Evolutionary conservation across 768 basidiomycete species (phyloP).

Genomic region (Naganishia antarctica): DNA sequence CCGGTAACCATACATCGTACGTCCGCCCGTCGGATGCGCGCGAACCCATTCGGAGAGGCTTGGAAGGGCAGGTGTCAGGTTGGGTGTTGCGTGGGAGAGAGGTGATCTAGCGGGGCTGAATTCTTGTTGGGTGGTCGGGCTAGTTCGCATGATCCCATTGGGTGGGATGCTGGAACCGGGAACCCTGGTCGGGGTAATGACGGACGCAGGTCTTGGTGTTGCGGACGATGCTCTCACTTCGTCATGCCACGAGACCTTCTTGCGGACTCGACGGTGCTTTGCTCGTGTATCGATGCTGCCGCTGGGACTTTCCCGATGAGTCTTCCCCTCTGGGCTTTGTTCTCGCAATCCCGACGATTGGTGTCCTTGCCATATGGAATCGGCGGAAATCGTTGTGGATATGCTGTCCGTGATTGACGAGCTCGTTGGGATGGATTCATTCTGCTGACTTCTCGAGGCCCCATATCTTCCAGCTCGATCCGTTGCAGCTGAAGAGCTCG

Average conservation of each 20-base stretch:
- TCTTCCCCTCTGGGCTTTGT: neutral
- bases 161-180: neutral
- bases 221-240: neutral
- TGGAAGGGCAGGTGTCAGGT: slow-evolving; percentile 3
- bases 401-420: slow-evolving; percentile 3
- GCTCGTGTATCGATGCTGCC: neutral
- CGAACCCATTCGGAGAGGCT: slow-evolving; percentile 1
- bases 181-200: neutral
- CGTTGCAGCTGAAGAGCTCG: neutral
- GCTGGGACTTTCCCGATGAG: neutral
- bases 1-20: neutral
- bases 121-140: neutral
- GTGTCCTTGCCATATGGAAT: neutral
- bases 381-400: neutral
- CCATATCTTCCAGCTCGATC: neutral
- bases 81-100: neutral
- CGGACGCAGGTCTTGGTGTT: neutral
- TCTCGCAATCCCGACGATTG: neutral
- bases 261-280: slow-evolving; percentile 4
- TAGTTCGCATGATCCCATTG: neutral
- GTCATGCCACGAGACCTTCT: slow-evolving; percentile 17
- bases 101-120: neutral
- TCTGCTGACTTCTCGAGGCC: neutral
- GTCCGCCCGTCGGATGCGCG: neutral
- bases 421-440: neutral